A percentile compares a stretch with the other conserved stretches of the same genome.
Conservation (phyloP, 345 rosid genomes). For the Euclidium syriacum region DNA sequence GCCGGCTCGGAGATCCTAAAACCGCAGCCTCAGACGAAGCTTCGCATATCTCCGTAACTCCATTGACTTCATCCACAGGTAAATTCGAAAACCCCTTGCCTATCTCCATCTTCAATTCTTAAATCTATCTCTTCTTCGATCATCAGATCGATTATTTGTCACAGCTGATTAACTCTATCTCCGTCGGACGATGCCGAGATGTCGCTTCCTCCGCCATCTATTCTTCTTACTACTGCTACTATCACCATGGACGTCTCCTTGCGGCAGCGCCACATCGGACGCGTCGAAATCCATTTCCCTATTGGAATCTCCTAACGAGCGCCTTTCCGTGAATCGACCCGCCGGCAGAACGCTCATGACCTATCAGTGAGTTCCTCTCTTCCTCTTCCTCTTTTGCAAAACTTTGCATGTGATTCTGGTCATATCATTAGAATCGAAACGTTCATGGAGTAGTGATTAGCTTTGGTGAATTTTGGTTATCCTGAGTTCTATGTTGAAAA, state of each 20-base stretch:
- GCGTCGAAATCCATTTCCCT: neutral
- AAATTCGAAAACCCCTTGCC: neutral
- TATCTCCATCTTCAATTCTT: neutral
- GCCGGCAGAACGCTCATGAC: slow-evolving; percentile 31
- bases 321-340: neutral
- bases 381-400: neutral
- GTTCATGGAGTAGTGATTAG: too few species aligned
- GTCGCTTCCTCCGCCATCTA: slow-evolving; percentile 16
- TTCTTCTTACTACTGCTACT: slow-evolving; percentile 13
- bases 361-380: slow-evolving; percentile 17
- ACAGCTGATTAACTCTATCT: slow-evolving; percentile 4
- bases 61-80: slow-evolving; percentile 22
- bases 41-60: slow-evolving; percentile 32
- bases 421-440: too few species aligned
- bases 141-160: neutral
- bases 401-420: too few species aligned
- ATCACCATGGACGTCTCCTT: slow-evolving; percentile 7
- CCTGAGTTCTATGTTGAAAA: too few species aligned
- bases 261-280: neutral
- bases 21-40: slow-evolving; percentile 24
- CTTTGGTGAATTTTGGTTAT: too few species aligned
- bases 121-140: neutral
- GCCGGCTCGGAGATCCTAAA: slow-evolving; percentile 30
- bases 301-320: neutral
- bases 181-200: slow-evolving; percentile 4